A percentile compares a stretch with the other conserved stretches of the same genome.
These are phyloP conservation scores for Rhododendron griersonianum DNA, from an alignment of 148 eudicot species.

Conservation along the genomic window DNA sequence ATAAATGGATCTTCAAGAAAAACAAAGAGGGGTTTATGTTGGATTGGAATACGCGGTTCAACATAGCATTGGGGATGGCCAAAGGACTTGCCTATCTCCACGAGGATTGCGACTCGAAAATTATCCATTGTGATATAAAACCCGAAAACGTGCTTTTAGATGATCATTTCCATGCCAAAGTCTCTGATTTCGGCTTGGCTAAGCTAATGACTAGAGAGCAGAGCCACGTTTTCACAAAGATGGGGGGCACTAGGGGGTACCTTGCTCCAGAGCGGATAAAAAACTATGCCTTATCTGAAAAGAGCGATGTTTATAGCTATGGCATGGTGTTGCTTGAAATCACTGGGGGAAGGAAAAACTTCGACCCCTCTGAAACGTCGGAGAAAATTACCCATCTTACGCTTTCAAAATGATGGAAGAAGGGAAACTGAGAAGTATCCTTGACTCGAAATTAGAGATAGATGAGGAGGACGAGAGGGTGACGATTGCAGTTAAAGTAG, in stretches of 20 bases:
- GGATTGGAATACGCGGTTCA: constrained; percentile 86
- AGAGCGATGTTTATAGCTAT: constrained; percentile 98
- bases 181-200: constrained; percentile 93
- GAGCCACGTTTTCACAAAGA: constrained; percentile 80
- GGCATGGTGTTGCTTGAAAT: constrained; percentile 98
- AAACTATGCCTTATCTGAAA: constrained; percentile 90
- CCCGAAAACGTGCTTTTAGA: constrained; percentile 96
- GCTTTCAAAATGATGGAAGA: constrained; percentile 93
- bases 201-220: constrained; percentile 92
- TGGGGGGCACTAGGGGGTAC: constrained; percentile 91
- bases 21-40: constrained; percentile 38
- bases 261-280: constrained; percentile 98
- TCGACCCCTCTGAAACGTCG: constrained; percentile 48
- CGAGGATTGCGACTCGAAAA: constrained; percentile 90
- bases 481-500: constrained; percentile 59
- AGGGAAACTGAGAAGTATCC: constrained; percentile 60
- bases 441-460: constrained; percentile 52
- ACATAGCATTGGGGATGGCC: constrained; percentile 82
- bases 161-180: constrained; percentile 69
- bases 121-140: constrained; percentile 91
- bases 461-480: constrained; percentile 65
- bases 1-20: constrained; percentile 82
- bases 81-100: constrained; percentile 94
- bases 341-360: constrained; percentile 87
- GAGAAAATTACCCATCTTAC: constrained; percentile 83